Evolutionary conservation across 805 yeast species (phyloP).

Genomic region (Saccharomycopsis sp.): DNA sequence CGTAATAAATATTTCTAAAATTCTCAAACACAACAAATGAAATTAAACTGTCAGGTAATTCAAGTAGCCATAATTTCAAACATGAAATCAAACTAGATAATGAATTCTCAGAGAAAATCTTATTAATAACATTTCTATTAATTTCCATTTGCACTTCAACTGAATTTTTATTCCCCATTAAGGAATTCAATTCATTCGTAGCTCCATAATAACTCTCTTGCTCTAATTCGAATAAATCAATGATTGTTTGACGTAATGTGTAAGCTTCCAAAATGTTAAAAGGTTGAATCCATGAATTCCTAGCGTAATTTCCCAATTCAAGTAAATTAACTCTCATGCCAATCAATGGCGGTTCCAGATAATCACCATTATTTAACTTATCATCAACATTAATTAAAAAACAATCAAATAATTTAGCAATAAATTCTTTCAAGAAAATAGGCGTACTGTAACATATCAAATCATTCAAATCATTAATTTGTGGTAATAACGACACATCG

Average conservation of each 20-base stretch:
- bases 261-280: slow-evolving; percentile 19
- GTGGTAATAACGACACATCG: slow-evolving; percentile 21
- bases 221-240: slow-evolving; percentile 9
- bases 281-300: slow-evolving; percentile 19
- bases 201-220: slow-evolving; percentile 5
- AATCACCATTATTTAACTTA: slow-evolving; percentile 9
- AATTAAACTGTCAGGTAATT: slow-evolving; percentile 51
- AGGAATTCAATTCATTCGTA: background rate
- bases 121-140: slow-evolving; percentile 2
- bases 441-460: slow-evolving; percentile 14
- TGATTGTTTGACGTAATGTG: slow-evolving; percentile 7
- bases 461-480: slow-evolving; percentile 5
- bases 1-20: slow-evolving; percentile 17
- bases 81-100: slow-evolving; percentile 30
- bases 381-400: slow-evolving; percentile 15
- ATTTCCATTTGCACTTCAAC: slow-evolving; percentile 10
- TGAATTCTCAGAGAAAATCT: background rate
- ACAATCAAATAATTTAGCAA: slow-evolving; percentile 5
- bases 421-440: slow-evolving; percentile 12
- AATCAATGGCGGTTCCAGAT: background rate
- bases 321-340: background rate
- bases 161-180: background rate
- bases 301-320: slow-evolving; percentile 15
- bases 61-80: slow-evolving; percentile 49
- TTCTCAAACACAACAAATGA: slow-evolving; percentile 31